Evolutionary conservation across 495 filamentous ascomycete genomes (phyloP).

Genomic region (Lineolata rhizophorae): DNA sequence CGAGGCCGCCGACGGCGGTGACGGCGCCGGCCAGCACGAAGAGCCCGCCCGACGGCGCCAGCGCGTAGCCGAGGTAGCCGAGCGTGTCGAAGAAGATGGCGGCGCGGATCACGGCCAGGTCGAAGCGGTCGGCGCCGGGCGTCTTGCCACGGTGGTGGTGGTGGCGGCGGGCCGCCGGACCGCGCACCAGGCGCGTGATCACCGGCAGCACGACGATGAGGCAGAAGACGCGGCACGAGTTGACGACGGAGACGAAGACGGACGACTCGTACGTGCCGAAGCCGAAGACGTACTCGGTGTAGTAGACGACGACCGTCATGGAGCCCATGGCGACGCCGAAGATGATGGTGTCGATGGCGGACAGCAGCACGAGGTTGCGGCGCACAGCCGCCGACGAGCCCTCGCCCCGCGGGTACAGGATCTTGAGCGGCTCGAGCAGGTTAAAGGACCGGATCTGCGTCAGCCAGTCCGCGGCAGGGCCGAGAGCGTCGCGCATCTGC

Average conservation of each 20-base stretch:
- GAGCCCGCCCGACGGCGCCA: slow-evolving; percentile 30
- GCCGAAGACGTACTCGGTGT: slow-evolving; percentile 52
- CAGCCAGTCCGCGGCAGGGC: slow-evolving; percentile 18
- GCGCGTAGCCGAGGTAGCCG: slow-evolving; percentile 52
- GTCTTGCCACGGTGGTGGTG: slow-evolving; percentile 22
- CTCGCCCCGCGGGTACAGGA: slow-evolving; percentile 49
- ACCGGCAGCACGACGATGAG: slow-evolving; percentile 55
- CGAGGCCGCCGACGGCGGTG: slow-evolving; percentile 63
- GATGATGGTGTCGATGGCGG: slow-evolving; percentile 53
- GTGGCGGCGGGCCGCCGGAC: slow-evolving; percentile 15
- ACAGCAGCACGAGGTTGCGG: slow-evolving; percentile 57
- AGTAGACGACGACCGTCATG: slow-evolving; percentile 55
- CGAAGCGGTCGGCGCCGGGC: slow-evolving; percentile 55
- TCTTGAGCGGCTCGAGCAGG: slow-evolving; percentile 49
- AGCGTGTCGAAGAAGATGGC: slow-evolving; percentile 58
- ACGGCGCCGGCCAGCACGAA: slow-evolving; percentile 46
- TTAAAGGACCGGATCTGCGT: slow-evolving; percentile 27
- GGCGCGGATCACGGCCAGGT: slow-evolving; percentile 51
- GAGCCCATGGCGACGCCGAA: slow-evolving; percentile 69
- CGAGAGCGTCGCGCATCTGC: slow-evolving; percentile 6
- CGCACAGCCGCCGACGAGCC: slow-evolving; percentile 39
- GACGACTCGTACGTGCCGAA: slow-evolving; percentile 65
- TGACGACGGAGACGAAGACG: slow-evolving; percentile 55
- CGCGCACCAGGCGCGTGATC: slow-evolving; percentile 22
- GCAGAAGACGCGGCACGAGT: slow-evolving; percentile 45